Percentiles rank a stretch among this genome's conserved stretches.
These are phyloP conservation scores for Sorghum bicolor DNA, from an alignment of 176 grass and related monocot species.

Conservation along the genomic window DNA sequence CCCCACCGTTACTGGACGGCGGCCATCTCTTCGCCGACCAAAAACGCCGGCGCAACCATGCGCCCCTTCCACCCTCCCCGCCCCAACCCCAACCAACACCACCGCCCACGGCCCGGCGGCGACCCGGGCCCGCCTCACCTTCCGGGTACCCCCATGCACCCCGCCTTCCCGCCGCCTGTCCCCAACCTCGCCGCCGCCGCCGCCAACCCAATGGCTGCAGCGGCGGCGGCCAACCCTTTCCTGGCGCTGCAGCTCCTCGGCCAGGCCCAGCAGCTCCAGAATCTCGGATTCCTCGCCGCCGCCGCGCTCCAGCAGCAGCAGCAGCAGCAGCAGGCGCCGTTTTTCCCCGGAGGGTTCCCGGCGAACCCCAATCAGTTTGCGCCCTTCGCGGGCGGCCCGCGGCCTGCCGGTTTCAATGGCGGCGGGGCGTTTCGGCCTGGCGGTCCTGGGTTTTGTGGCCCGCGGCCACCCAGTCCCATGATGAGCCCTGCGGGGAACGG, in stretches of 20 bases:
- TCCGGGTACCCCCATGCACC: constrained; percentile 21
- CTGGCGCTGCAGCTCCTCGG: constrained; percentile 48
- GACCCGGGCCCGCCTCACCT: constrained; percentile 12
- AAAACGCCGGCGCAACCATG: constrained; percentile 30
- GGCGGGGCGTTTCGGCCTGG: constrained; percentile 30
- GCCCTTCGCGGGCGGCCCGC: not conserved
- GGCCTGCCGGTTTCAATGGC: constrained; percentile 10
- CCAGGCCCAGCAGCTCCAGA: constrained; percentile 63
- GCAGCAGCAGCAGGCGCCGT: constrained; percentile 3
- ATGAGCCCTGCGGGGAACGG: constrained; percentile 11
- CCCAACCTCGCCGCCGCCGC: constrained; percentile 37
- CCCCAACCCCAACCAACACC: constrained; percentile 25
- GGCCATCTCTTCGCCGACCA: not conserved
- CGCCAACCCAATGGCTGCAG: constrained; percentile 44
- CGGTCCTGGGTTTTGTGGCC: not conserved
- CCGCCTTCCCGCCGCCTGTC: constrained; percentile 24
- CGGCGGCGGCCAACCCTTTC: constrained; percentile 44
- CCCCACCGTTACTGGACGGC: not conserved
- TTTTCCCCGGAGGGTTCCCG: constrained; percentile 38
- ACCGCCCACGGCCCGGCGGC: constrained; percentile 30
- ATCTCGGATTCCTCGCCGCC: constrained; percentile 44
- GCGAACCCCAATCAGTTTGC: constrained; percentile 44
- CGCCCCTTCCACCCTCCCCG: constrained; percentile 61
- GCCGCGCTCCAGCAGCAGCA: constrained; percentile 35
- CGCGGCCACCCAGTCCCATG: constrained; percentile 20